Conservation (phyloP, 225 moss, liverwort and hornwort genomes). For the Ulota crispa region DNA sequence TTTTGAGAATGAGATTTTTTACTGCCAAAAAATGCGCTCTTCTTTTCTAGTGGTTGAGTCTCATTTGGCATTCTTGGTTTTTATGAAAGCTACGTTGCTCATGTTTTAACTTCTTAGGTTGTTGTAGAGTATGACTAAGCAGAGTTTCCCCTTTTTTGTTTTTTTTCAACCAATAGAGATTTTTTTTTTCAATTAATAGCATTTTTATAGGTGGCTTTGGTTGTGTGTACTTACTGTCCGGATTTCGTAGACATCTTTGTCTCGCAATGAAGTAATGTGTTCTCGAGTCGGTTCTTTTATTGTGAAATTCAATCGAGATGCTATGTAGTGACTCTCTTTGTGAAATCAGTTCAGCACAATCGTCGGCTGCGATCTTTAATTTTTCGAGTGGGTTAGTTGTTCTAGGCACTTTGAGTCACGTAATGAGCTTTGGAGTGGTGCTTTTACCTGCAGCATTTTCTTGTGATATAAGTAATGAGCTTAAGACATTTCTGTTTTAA, state of each 20-base stretch:
- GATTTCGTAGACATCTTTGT: neutral
- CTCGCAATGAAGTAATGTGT: neutral
- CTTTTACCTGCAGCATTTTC: neutral
- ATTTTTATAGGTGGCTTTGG: neutral
- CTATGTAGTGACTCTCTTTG: neutral
- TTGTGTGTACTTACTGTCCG: neutral
- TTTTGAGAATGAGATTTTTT: neutral
- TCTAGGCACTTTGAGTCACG: neutral
- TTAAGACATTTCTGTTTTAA: conserved; percentile 1
- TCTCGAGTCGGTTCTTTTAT: neutral
- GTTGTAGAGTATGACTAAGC: neutral
- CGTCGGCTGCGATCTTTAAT: neutral
- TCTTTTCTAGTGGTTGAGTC: neutral
- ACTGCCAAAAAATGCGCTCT: neutral
- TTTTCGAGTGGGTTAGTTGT: neutral
- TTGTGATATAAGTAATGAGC: conserved; percentile 12
- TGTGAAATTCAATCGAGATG: neutral
- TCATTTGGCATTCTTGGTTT: neutral
- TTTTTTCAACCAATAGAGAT: neutral
- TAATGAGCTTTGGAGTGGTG: neutral
- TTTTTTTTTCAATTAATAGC: neutral
- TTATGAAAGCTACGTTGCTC: neutral
- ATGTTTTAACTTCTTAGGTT: neutral
- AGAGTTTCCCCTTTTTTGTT: neutral
- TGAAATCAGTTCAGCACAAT: neutral